phyloP scores from a whole-genome alignment of 169 alveolate genomes.

The Theileria luwenshuni region DNA sequence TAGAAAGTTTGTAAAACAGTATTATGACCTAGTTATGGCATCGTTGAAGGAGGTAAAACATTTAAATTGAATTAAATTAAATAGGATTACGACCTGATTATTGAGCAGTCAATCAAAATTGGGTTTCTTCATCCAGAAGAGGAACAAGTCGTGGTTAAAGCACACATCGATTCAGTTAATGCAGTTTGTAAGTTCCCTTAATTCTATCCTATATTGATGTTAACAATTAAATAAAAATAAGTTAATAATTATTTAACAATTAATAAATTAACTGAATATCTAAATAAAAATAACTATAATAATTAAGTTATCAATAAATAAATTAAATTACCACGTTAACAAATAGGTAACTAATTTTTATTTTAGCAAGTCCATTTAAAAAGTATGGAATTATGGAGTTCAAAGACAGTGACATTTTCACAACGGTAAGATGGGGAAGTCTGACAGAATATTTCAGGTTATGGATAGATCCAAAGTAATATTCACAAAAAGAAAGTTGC shows the following conservation, averaged over 20 bases:
- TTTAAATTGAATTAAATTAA: slow-evolving; percentile 48
- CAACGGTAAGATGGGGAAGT: slow-evolving; percentile 36
- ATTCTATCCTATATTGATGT: no score
- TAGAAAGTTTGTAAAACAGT: slow-evolving; percentile 78
- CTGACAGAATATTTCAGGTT: slow-evolving; percentile 49
- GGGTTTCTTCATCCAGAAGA: slow-evolving; percentile 85
- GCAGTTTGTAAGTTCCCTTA: slow-evolving; percentile 52
- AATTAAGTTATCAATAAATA: no score
- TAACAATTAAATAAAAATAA: not conserved
- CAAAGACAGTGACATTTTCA: slow-evolving; percentile 48
- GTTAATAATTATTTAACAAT: no score
- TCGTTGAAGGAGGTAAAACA: slow-evolving; percentile 64
- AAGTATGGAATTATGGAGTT: slow-evolving; percentile 45
- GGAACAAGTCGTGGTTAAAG: slow-evolving; percentile 77
- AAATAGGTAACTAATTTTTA: no score
- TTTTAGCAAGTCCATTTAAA: not conserved
- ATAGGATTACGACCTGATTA: slow-evolving; percentile 36
- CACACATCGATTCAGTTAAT: slow-evolving; percentile 81
- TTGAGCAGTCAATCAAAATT: slow-evolving; percentile 53
- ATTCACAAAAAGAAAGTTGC: slow-evolving; percentile 81
- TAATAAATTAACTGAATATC: no score
- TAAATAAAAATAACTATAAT: no score
- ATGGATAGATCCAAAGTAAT: slow-evolving; percentile 76
- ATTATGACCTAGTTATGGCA: slow-evolving; percentile 81
- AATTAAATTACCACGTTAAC: no score